Percentiles rank a stretch among this genome's conserved stretches.
phyloP scores from a whole-genome alignment of 83 land plant genomes.

The Picea abies region DNA sequence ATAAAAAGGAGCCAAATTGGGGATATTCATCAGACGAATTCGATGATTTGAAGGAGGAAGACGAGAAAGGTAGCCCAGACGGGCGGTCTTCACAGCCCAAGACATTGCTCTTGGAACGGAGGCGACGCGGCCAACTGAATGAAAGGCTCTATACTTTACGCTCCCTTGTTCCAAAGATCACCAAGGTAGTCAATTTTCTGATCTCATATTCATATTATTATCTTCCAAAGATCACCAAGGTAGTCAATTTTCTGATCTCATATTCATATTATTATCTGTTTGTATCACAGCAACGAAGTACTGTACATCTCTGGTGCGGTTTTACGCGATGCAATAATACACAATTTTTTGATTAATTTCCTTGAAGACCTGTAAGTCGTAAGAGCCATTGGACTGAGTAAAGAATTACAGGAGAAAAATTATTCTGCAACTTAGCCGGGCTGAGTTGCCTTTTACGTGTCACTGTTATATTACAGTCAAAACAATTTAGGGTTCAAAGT shows the following conservation, averaged over 20 bases:
- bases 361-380: no score
- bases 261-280: no score
- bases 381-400: no score
- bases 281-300: no score
- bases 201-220: conserved; percentile 12
- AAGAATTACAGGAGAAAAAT: no score
- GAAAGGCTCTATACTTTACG: conserved; percentile 67
- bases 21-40: conserved; percentile 8
- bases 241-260: conserved; percentile 63
- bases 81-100: conserved; percentile 8
- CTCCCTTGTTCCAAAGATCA: conserved; percentile 64
- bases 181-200: conserved; percentile 73
- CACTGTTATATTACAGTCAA: no score
- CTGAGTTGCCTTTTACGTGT: no score
- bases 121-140: conserved; percentile 63
- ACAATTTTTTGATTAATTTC: no score
- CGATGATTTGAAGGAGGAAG: neutral
- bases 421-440: no score
- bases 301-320: no score
- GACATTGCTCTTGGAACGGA: conserved; percentile 55
- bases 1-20: neutral
- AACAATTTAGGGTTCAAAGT: no score
- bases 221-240: conserved; percentile 67
- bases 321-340: no score
- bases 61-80: neutral